These are phyloP conservation scores for Globisporangium takayamanum DNA, from an alignment of 352 stramenopile genomes.

Conservation along the genomic window DNA sequence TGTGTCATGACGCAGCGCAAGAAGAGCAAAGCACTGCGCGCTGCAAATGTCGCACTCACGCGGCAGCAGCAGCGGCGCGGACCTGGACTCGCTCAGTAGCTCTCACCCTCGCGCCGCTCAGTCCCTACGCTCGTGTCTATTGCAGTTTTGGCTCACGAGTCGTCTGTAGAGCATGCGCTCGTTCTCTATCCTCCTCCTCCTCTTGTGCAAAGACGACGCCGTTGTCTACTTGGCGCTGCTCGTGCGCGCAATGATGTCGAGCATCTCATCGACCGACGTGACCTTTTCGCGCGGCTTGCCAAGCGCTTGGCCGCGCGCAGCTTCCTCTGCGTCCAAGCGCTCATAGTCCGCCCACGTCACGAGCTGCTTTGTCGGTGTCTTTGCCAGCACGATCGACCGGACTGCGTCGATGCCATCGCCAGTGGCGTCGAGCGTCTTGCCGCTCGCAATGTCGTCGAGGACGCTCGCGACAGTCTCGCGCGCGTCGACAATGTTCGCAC, in stretches of 20 bases:
- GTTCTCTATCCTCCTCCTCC: neutral
- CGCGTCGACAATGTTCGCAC: slow-evolving; percentile 97
- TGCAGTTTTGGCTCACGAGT: neutral
- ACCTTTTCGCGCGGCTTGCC: slow-evolving; percentile 82
- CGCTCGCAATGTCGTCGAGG: slow-evolving; percentile 77
- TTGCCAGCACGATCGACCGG: slow-evolving; percentile 35
- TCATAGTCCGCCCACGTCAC: slow-evolving; percentile 66
- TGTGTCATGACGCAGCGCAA: slow-evolving; percentile 21
- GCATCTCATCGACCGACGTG: slow-evolving; percentile 73
- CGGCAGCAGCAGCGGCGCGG: slow-evolving; percentile 24
- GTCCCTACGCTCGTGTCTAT: neutral
- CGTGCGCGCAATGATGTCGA: slow-evolving; percentile 23
- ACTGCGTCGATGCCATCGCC: slow-evolving; percentile 31
- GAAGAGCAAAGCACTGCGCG: slow-evolving; percentile 36
- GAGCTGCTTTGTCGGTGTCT: slow-evolving; percentile 54
- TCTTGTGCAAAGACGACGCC: neutral
- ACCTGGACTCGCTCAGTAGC: slow-evolving; percentile 1
- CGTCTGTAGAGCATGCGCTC: neutral
- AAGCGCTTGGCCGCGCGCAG: slow-evolving; percentile 35
- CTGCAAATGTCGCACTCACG: slow-evolving; percentile 31
- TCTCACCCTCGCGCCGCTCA: neutral
- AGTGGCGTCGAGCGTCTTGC: slow-evolving; percentile 30
- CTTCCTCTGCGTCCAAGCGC: slow-evolving; percentile 56
- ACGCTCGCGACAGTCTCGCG: slow-evolving; percentile 94
- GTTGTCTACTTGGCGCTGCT: neutral